Percentiles rank a stretch among this genome's conserved stretches.
phyloP scores from a whole-genome alignment of 257 asterid species.

The Nyctanthes arbortristis region DNA sequence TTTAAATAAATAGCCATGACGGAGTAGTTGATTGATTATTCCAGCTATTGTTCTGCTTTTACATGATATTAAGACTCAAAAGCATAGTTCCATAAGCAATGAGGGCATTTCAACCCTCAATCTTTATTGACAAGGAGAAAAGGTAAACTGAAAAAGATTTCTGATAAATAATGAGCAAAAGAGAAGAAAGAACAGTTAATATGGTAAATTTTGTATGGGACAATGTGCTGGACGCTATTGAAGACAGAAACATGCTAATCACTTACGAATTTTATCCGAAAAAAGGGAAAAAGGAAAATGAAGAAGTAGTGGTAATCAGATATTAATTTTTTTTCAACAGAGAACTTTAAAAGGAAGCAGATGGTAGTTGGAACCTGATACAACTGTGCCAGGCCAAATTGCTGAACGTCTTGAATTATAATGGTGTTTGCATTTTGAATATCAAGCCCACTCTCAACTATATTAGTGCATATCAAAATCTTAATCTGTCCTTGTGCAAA shows the following conservation, averaged over 20 bases:
- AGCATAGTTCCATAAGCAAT: neutral
- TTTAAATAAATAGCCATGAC: neutral
- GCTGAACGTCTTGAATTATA: slow-evolving; percentile 92
- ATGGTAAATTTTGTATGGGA: neutral
- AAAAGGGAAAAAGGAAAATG: too few species aligned
- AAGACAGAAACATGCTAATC: neutral
- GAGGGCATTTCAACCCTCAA: neutral
- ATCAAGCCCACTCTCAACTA: slow-evolving; percentile 98
- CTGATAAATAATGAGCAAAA: neutral
- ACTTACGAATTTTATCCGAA: neutral
- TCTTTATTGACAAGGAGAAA: slow-evolving; percentile 7
- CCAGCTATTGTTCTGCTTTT: slow-evolving; percentile 4
- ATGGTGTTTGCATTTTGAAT: slow-evolving; percentile 96
- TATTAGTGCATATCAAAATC: slow-evolving; percentile 93
- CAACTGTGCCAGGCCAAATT: slow-evolving; percentile 95
- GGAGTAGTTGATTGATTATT: slow-evolving; percentile 1
- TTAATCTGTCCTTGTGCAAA: slow-evolving; percentile 73
- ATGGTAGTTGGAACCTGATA: slow-evolving; percentile 70
- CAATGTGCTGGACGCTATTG: neutral
- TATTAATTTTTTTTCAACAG: neutral
- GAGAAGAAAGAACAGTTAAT: neutral
- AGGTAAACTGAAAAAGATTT: neutral
- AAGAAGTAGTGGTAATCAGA: neutral
- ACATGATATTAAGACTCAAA: neutral
- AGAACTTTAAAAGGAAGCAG: slow-evolving; percentile 17